These are phyloP conservation scores for Apophysomyces trapeziformis DNA, from an alignment of 371 early-diverging fungal species.

Conservation along the genomic window DNA sequence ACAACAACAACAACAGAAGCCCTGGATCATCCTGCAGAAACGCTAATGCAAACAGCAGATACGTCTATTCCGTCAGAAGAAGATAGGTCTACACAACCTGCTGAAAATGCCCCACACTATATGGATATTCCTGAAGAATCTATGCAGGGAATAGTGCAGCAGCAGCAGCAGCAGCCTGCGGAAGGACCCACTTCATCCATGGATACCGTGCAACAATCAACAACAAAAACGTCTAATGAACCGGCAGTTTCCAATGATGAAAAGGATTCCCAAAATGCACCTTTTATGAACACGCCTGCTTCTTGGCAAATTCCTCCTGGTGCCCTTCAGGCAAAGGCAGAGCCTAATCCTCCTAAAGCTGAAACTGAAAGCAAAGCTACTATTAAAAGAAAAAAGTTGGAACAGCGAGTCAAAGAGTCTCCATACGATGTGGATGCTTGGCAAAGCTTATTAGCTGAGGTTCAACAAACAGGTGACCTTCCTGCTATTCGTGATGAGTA, in stretches of 20 bases:
- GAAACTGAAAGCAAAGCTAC: conserved; percentile 32
- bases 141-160: neutral
- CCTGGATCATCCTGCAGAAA: neutral
- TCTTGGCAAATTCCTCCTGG: conserved; percentile 64
- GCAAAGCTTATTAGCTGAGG: conserved; percentile 63
- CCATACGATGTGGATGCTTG: conserved; percentile 77
- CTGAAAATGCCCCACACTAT: neutral
- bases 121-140: conserved; percentile 1
- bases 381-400: conserved; percentile 54
- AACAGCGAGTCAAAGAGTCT: conserved; percentile 57
- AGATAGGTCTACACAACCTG: neutral
- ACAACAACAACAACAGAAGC: no score
- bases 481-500: conserved; percentile 69
- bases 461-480: conserved; percentile 61
- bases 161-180: neutral
- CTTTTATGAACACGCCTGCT: conserved; percentile 46
- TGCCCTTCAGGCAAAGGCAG: conserved; percentile 36
- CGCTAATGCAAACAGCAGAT: neutral
- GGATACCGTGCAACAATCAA: neutral
- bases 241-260: neutral
- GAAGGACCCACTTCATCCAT: neutral
- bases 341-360: conserved; percentile 3
- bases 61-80: neutral
- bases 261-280: conserved; percentile 5
- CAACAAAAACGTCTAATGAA: neutral